These are phyloP conservation scores for Ogataea pini DNA, from an alignment of 805 yeast species.

Conservation along the genomic window DNA sequence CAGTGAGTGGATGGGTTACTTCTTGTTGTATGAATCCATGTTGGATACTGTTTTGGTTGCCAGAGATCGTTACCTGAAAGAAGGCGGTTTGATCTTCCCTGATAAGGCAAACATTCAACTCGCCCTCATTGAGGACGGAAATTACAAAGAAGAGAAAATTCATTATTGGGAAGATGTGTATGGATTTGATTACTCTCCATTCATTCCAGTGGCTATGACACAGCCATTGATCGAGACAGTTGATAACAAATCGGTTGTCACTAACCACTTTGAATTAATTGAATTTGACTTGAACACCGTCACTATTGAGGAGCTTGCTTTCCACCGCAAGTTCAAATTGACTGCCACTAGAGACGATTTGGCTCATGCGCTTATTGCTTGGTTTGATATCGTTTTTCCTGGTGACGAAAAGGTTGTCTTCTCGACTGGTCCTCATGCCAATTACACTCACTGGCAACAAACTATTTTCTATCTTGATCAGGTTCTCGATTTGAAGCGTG, in stretches of 20 bases:
- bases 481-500: constrained; percentile 72
- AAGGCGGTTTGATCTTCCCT: constrained; percentile 91
- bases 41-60: constrained; percentile 94
- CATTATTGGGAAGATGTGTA: constrained; percentile 96
- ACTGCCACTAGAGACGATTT: constrained; percentile 76
- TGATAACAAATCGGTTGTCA: constrained; percentile 66
- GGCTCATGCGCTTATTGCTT: constrained; percentile 85
- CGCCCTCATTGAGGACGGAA: constrained; percentile 92
- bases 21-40: constrained; percentile 94
- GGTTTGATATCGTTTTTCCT: constrained; percentile 95
- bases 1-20: constrained; percentile 99
- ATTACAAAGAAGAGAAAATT: constrained; percentile 87
- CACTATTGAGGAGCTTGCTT: constrained; percentile 76
- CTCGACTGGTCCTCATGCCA: constrained; percentile 92
- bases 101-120: constrained; percentile 87
- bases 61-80: constrained; percentile 80
- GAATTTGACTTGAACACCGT: constrained; percentile 91
- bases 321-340: constrained; percentile 66
- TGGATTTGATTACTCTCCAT: constrained; percentile 94
- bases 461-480: constrained; percentile 88
- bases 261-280: constrained; percentile 69
- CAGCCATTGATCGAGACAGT: constrained; percentile 98
- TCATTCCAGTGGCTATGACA: constrained; percentile 78
- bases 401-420: constrained; percentile 65
- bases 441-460: constrained; percentile 98